A percentile compares a stretch with the other conserved stretches of the same genome.
Conservation (phyloP, 768 basidiomycete species). For the Russula earlei region DNA sequence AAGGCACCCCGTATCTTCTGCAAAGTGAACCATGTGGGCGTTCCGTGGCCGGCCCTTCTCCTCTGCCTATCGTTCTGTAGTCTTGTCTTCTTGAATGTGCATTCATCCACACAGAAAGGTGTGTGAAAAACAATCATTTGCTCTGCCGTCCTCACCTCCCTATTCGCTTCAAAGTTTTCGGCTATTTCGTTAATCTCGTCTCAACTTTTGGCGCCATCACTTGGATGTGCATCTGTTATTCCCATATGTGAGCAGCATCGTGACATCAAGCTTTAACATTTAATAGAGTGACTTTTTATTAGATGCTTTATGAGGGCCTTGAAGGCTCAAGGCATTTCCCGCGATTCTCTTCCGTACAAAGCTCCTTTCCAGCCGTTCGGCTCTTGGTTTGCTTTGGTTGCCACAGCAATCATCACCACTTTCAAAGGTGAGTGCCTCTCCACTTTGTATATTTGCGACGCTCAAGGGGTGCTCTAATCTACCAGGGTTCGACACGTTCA, state of each 20-base stretch:
- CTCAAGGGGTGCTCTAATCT: constrained; percentile 17
- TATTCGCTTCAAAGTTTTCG: constrained; percentile 23
- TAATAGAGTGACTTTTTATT: background rate
- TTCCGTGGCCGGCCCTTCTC: constrained; percentile 35
- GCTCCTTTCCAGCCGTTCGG: constrained; percentile 58
- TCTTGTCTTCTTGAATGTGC: constrained; percentile 51
- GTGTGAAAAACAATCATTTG: background rate
- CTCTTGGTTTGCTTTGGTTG: constrained; percentile 47
- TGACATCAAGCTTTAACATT: background rate
- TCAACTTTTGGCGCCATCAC: constrained; percentile 34
- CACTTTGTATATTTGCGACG: constrained; percentile 19
- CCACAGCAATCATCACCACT: constrained; percentile 42
- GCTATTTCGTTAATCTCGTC: constrained; percentile 34
- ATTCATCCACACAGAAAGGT: constrained; percentile 43
- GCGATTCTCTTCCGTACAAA: constrained; percentile 39
- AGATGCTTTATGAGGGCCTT: constrained; percentile 44
- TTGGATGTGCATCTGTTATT: constrained; percentile 41
- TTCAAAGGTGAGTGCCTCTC: constrained; percentile 38
- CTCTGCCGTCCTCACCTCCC: background rate
- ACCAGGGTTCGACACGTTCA: constrained; percentile 32
- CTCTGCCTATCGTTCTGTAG: constrained; percentile 46
- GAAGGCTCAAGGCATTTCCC: constrained; percentile 33
- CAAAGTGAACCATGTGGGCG: constrained; percentile 28
- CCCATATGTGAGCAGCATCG: constrained; percentile 41
- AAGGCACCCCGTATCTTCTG: constrained; percentile 37